Evolutionary conservation across 768 basidiomycete genomes (phyloP).

Genomic region (Podaxis sp.): DNA sequence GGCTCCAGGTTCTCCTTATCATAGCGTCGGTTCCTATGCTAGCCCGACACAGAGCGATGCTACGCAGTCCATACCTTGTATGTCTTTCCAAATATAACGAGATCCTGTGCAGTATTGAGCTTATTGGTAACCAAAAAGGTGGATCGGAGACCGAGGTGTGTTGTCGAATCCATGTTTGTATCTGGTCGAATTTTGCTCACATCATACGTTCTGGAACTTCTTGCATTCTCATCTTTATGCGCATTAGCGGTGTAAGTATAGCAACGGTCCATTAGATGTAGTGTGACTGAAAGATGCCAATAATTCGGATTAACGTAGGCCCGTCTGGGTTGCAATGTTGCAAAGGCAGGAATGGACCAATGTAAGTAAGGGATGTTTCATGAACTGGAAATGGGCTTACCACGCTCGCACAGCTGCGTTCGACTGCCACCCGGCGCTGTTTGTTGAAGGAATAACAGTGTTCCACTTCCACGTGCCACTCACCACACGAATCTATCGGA

Average conservation of each 20-base stretch:
- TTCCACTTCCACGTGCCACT: not conserved
- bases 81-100: not conserved
- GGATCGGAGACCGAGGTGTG: not conserved
- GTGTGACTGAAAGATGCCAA: not conserved
- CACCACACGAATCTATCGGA: not conserved
- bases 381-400: not conserved
- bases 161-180: not conserved
- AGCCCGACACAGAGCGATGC: not conserved
- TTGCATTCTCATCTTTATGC: not conserved
- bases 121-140: not conserved
- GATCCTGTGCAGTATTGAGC: not conserved
- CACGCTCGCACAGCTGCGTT: not conserved
- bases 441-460: not conserved
- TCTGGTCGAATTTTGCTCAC: no score
- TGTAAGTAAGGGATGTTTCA: not conserved
- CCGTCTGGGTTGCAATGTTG: not conserved
- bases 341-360: constrained; percentile 8
- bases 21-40: not conserved
- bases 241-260: not conserved
- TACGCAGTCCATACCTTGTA: not conserved
- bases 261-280: not conserved
- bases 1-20: not conserved
- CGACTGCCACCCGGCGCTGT: not conserved
- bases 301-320: not conserved
- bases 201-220: not conserved